Evolutionary conservation across 768 basidiomycete species (phyloP).

Genomic region (Mrakia frigida): DNA sequence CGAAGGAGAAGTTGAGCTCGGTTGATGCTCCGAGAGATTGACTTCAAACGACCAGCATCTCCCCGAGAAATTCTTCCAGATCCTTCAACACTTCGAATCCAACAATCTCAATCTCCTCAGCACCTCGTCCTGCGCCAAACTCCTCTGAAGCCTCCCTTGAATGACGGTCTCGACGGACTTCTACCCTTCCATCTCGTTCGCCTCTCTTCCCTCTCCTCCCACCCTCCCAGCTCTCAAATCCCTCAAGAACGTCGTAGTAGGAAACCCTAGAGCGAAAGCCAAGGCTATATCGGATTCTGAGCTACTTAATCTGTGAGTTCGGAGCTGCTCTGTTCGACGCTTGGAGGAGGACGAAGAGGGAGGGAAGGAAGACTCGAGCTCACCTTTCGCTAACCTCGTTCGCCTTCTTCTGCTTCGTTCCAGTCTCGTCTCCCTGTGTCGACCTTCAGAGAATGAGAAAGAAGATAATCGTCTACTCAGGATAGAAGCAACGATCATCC

Average conservation of each 20-base stretch:
- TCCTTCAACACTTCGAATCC: too few species aligned
- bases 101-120: too few species aligned
- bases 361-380: background rate
- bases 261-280: background rate
- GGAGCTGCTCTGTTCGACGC: too few species aligned
- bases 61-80: too few species aligned
- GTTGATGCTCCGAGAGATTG: too few species aligned
- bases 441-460: background rate
- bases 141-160: too few species aligned
- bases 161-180: background rate
- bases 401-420: background rate
- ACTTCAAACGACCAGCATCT: too few species aligned
- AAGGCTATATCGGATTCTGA: background rate
- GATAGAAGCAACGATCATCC: slow-evolving; percentile 3
- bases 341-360: background rate
- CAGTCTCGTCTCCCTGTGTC: background rate
- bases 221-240: background rate
- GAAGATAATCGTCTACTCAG: background rate
- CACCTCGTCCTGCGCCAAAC: too few species aligned
- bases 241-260: slow-evolving; percentile 12
- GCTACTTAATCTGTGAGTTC: background rate
- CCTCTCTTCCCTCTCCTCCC: background rate
- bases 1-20: too few species aligned
- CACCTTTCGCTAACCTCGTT: background rate
- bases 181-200: slow-evolving; percentile 5